These are phyloP conservation scores for Neoboletus magnificus DNA, from an alignment of 768 basidiomycete species.

Conservation along the genomic window DNA sequence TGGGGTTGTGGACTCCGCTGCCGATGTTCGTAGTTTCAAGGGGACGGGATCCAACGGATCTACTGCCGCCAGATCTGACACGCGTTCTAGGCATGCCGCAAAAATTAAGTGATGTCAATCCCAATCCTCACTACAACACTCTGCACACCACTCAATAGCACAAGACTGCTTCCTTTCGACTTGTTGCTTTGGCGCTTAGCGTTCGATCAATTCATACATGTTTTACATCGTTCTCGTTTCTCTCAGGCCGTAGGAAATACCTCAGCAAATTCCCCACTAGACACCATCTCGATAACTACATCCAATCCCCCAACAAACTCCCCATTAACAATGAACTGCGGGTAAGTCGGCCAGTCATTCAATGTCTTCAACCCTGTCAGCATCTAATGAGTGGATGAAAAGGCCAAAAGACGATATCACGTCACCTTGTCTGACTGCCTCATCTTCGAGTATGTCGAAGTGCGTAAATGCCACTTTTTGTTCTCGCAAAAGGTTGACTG, in stretches of 20 bases:
- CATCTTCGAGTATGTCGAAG: conserved; percentile 84
- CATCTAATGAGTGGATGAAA: conserved; percentile 2
- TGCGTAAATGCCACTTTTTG: conserved; percentile 63
- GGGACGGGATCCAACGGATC: not conserved
- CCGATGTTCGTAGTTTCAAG: not conserved
- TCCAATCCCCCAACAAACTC: conserved; percentile 96
- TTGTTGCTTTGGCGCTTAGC: not conserved
- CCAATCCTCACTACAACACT: not conserved
- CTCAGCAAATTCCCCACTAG: conserved; percentile 72
- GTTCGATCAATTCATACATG: not conserved
- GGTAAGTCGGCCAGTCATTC: conserved; percentile 91
- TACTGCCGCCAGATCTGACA: not conserved
- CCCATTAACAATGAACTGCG: conserved; percentile 83
- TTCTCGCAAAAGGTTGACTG: conserved; percentile 62
- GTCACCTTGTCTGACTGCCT: conserved; percentile 75
- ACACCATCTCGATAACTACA: conserved; percentile 84
- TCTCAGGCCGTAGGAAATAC: conserved; percentile 15
- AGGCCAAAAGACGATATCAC: conserved; percentile 1
- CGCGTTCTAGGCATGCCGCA: conserved; percentile 10
- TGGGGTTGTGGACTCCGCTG: not conserved
- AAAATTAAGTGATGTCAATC: not conserved
- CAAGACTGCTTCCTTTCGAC: not conserved
- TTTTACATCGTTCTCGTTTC: not conserved
- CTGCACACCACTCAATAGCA: not conserved
- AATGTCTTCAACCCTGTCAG: conserved; percentile 61